phyloP scores from a whole-genome alignment of 202 grass and related monocot genomes.

The Alloteropsis angusta region DNA sequence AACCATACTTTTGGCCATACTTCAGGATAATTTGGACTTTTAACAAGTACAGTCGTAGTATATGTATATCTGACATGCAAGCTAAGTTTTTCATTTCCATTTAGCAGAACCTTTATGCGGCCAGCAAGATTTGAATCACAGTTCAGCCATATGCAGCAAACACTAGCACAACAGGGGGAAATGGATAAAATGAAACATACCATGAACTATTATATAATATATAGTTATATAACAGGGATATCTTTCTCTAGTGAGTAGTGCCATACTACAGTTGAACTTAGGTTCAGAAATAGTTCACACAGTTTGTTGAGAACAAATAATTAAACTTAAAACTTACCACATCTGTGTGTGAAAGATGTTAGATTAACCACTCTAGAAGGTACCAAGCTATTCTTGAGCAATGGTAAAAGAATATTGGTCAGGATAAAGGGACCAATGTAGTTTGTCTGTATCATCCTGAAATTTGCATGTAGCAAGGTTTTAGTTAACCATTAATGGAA shows the following conservation, averaged over 20 bases:
- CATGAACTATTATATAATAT: no score
- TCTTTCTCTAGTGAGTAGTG: not conserved
- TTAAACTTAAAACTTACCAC: constrained; percentile 38
- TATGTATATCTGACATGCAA: not conserved
- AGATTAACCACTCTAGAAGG: constrained; percentile 75
- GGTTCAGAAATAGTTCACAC: not conserved
- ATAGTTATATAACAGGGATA: not conserved
- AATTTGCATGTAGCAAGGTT: constrained; percentile 23
- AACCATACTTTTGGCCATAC: no score
- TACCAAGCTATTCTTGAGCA: constrained; percentile 66
- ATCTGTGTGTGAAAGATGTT: constrained; percentile 95
- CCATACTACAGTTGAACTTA: not conserved
- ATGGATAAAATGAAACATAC: not conserved
- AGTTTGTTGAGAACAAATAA: not conserved
- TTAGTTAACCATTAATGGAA: not conserved
- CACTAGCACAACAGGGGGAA: not conserved
- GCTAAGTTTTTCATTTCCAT: not conserved
- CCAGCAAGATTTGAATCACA: not conserved
- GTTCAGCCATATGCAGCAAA: not conserved
- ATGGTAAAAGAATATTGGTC: constrained; percentile 64
- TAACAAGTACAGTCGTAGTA: not conserved
- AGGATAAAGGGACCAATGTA: constrained; percentile 77
- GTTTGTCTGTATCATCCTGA: constrained; percentile 84
- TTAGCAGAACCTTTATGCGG: not conserved
- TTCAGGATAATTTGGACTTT: no score